These are phyloP conservation scores for Apophysomyces elegans DNA, from an alignment of 371 early-diverging fungal genomes.

Conservation along the genomic window DNA sequence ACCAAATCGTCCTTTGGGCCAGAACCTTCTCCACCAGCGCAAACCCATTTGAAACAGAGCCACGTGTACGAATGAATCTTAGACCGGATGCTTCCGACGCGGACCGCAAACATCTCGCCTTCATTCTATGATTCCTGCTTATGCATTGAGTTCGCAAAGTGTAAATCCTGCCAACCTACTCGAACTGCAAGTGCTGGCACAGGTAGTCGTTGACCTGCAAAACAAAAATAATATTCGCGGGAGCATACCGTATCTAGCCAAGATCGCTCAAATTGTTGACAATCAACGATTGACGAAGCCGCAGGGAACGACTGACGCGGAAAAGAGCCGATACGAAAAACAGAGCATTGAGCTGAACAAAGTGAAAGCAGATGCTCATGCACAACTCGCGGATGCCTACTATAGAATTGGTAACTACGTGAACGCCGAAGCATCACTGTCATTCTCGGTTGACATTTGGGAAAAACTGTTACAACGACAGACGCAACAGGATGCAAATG, in stretches of 20 bases:
- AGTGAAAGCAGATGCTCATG: constrained; percentile 42
- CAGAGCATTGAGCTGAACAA: constrained; percentile 20
- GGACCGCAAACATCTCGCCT: too few relatives aligned
- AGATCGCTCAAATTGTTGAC: constrained; percentile 47
- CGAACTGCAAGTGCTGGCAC: constrained; percentile 35
- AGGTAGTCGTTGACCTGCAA: constrained; percentile 28
- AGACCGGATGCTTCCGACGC: too few relatives aligned
- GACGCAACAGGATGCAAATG: constrained; percentile 2
- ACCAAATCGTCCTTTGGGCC: too few relatives aligned
- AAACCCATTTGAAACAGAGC: too few relatives aligned
- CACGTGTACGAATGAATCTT: too few relatives aligned
- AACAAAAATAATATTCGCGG: constrained; percentile 27
- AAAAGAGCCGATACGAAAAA: constrained; percentile 13
- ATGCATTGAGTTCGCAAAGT: constrained; percentile 15
- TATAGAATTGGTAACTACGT: constrained; percentile 30
- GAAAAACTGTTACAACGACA: constrained; percentile 29
- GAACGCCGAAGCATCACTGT: constrained; percentile 31
- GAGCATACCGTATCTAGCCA: constrained; percentile 48
- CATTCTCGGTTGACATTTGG: constrained; percentile 31
- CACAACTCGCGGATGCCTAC: constrained; percentile 41
- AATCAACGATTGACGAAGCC: constrained; percentile 28
- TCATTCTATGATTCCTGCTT: not conserved
- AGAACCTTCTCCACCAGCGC: too few relatives aligned
- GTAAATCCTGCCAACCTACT: constrained; percentile 31
- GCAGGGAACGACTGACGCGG: not conserved